These are phyloP conservation scores for Rhodotorula paludigena DNA, from an alignment of 768 basidiomycete genomes.

Conservation along the genomic window DNA sequence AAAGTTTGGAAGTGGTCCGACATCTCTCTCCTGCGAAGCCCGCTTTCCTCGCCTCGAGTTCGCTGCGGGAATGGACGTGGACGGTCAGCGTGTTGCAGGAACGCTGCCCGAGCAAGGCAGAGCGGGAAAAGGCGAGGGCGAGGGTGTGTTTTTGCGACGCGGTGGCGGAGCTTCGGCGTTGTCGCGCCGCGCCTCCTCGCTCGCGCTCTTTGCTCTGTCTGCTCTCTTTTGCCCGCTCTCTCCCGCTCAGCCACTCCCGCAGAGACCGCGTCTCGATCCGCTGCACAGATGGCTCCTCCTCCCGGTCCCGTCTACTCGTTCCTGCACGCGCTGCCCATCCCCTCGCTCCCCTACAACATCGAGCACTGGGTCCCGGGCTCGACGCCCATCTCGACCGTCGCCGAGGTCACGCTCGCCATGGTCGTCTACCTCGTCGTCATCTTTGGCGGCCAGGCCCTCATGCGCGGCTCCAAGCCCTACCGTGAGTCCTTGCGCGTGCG, in stretches of 20 bases:
- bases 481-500: slow-evolving; percentile 46
- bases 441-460: slow-evolving; percentile 74
- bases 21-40: no score
- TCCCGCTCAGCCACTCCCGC: background rate
- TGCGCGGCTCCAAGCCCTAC: slow-evolving; percentile 69
- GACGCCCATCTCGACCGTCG: slow-evolving; percentile 73
- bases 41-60: no score
- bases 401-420: slow-evolving; percentile 65
- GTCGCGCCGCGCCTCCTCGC: no score
- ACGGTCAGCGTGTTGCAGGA: no score
- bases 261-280: background rate
- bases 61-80: no score
- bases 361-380: slow-evolving; percentile 50
- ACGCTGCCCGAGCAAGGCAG: no score
- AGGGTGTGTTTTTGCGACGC: no score
- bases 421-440: slow-evolving; percentile 78
- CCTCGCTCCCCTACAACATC: slow-evolving; percentile 16
- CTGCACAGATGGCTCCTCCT: background rate
- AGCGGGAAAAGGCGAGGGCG: no score
- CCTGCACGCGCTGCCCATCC: slow-evolving; percentile 31
- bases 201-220: background rate
- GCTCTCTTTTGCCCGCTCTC: background rate
- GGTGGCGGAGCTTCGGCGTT: no score
- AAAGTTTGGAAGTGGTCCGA: no score
- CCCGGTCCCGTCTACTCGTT: slow-evolving; percentile 28